Conservation (phyloP, 179 eudicot genomes). For the Carnegiea gigantea region DNA sequence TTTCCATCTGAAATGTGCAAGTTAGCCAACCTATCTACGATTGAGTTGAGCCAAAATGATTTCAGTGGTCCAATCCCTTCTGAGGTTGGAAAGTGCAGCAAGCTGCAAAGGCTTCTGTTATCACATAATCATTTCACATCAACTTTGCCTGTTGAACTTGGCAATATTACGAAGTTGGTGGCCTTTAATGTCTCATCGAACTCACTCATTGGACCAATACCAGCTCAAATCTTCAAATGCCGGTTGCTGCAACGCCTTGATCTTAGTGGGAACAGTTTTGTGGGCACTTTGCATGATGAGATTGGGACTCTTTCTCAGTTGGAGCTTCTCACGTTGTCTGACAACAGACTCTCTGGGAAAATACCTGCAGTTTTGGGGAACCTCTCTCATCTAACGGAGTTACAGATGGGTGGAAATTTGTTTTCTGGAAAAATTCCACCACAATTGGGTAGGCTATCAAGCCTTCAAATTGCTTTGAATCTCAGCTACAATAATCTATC, state of each 20-base stretch:
- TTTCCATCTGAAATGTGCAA: constrained; percentile 41
- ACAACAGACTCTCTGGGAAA: constrained; percentile 38
- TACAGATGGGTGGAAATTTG: constrained; percentile 49
- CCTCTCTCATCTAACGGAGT: constrained; percentile 37
- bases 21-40: constrained; percentile 36
- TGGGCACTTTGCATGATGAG: constrained; percentile 31
- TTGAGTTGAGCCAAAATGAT: constrained; percentile 38
- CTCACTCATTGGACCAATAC: constrained; percentile 33
- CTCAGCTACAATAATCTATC: constrained; percentile 41
- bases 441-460: constrained; percentile 33
- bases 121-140: constrained; percentile 40
- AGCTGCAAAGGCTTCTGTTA: constrained; percentile 41
- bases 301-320: constrained; percentile 35
- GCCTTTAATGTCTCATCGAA: constrained; percentile 44
- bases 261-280: constrained; percentile 34
- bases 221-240: constrained; percentile 36
- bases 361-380: constrained; percentile 39
- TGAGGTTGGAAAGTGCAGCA: constrained; percentile 36
- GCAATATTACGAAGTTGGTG: constrained; percentile 34
- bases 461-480: constrained; percentile 45
- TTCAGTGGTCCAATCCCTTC: constrained; percentile 45
- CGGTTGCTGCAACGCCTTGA: constrained; percentile 40
- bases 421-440: constrained; percentile 43
- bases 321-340: constrained; percentile 45
- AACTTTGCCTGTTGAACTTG: constrained; percentile 34